Base-by-base conservation (phyloP, 1,284 basidiomycete genomes). In the Polyporus tsugae region DNA sequence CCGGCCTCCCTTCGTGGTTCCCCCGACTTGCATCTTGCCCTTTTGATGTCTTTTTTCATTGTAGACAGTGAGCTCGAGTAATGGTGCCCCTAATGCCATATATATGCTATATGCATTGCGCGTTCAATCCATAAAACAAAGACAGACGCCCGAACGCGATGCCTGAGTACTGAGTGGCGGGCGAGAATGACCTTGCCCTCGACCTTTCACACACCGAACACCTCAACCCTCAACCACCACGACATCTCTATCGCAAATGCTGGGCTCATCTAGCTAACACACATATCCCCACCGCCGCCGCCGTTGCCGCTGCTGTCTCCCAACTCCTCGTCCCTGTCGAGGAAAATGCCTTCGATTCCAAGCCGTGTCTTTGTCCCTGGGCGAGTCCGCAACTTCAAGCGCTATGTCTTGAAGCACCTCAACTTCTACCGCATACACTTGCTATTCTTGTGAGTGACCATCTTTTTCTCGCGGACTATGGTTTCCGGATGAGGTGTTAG, bases 361-460 rank as follows among this genome's bases (percentile, higher is more conserved):
- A 61, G 55, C 35, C 71, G 64, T 49, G 60, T 68, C 15, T 63
- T 65, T 44, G 58, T 65, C 41, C 36, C 55, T 59, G 25, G 35
- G n/a, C 62, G 55, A 64, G 35, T 70, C 55, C 57, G 35, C 38
- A 39, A 55, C 52, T 33, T 67, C 65, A 46, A 55, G 63, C 60
- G 59, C 38, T 79, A 77, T 62, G 52, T 86, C 55, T 74, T 75
- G 66, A 77, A 78, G 67, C 82, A 89, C 72, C 88, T 93, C 77
- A 93, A 93, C 78, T 93, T 93, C 76, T 92, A 87, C 74, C 85
- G 91, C 15, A 76, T 90, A 57, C 91, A 92, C 74, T 77, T 85
- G 4, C 77, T 87, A 10, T 84, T 84, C 77, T 87, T 88, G 86
- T 87, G 74, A 75, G 87, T 78, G 15, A 39, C 49, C 36, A 52